Conservation (phyloP, 2,329 filamentous ascomycete species). For the Diaporthe sp. region DNA sequence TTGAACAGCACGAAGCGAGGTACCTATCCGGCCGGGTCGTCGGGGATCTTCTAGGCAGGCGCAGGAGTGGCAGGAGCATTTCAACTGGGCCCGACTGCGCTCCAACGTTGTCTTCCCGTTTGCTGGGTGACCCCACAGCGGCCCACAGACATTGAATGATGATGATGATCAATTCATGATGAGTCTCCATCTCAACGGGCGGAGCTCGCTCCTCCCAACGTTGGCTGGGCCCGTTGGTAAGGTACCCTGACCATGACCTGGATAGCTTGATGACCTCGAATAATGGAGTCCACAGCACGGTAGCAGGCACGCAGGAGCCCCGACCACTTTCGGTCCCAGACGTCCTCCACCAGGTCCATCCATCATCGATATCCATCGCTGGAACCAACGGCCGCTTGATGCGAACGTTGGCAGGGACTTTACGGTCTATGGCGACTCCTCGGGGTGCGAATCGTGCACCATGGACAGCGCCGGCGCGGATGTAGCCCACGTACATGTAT, state of each 20-base stretch:
- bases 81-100: background rate
- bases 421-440: background rate
- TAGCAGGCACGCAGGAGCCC: background rate
- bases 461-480: background rate
- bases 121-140: slow-evolving; percentile 23
- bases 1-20: background rate
- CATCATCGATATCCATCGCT: slow-evolving; percentile 20
- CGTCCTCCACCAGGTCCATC: slow-evolving; percentile 3
- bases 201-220: slow-evolving; percentile 21
- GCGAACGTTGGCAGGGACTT: background rate
- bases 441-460: slow-evolving; percentile 1
- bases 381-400: slow-evolving; percentile 8
- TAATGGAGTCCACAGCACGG: background rate
- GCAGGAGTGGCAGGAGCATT: slow-evolving; percentile 10
- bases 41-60: slow-evolving; percentile 9
- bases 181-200: slow-evolving; percentile 15
- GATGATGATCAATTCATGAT: slow-evolving; percentile 21
- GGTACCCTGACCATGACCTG: background rate
- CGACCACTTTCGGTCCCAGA: slow-evolving; percentile 20
- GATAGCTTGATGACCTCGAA: background rate
- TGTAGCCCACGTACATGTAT: background rate
- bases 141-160: slow-evolving; percentile 31
- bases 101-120: slow-evolving; percentile 20
- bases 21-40: background rate
- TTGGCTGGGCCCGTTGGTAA: background rate